Percentiles rank a stretch among this genome's conserved stretches.
Evolutionary conservation across 345 rosid species (phyloP).

Genomic region (Hibiscus syriacus): DNA sequence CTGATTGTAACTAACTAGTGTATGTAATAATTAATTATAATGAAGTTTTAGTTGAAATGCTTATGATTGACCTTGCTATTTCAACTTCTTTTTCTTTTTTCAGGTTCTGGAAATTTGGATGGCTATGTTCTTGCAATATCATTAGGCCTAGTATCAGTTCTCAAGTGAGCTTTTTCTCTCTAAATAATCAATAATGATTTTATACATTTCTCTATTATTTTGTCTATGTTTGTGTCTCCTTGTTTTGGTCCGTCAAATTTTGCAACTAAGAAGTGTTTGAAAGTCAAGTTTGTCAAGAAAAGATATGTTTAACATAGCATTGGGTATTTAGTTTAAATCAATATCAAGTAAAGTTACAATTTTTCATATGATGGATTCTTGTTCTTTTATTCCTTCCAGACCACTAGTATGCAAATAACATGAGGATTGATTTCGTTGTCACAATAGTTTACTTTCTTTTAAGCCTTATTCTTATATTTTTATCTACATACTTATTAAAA

Average conservation of each 20-base stretch:
- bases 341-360: not conserved
- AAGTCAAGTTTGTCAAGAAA: not conserved
- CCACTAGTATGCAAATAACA: not conserved
- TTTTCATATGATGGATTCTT: not conserved
- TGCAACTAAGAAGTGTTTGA: not conserved
- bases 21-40: not conserved
- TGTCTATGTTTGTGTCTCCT: not conserved
- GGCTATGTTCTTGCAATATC: constrained; percentile 66
- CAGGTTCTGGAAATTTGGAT: constrained; percentile 56
- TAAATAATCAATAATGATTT: not conserved
- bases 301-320: not conserved
- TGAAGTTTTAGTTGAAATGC: not conserved
- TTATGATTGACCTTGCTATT: constrained; percentile 4
- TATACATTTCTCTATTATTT: not conserved
- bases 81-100: constrained; percentile 11
- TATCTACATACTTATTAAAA: not conserved
- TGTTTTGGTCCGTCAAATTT: not conserved
- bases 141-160: constrained; percentile 58
- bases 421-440: not conserved
- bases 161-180: constrained; percentile 45
- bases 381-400: not conserved
- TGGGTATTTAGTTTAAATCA: not conserved
- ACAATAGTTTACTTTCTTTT: not conserved
- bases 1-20: not conserved
- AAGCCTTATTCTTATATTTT: not conserved